A percentile compares a stretch with the other conserved stretches of the same genome.
Conservation (phyloP, 2,329 filamentous ascomycete genomes). For the Penicillium palitans region DNA sequence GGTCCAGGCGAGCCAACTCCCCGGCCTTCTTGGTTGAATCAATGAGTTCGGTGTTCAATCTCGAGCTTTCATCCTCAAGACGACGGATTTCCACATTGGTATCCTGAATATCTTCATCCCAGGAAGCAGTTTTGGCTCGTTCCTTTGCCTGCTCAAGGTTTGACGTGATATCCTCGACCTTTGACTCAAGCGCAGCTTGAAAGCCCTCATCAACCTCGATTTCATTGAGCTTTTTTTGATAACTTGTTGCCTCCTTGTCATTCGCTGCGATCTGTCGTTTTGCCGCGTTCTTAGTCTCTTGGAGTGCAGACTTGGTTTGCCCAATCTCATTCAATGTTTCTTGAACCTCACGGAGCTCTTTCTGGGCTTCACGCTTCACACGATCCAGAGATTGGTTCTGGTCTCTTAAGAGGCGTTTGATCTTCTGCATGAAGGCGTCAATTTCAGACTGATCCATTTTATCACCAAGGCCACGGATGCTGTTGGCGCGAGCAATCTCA, state of each 20-base stretch:
- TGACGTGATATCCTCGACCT: slow-evolving; percentile 67
- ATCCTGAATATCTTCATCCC: slow-evolving; percentile 69
- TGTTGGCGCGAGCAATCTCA: slow-evolving; percentile 72
- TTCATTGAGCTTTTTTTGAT: slow-evolving; percentile 69
- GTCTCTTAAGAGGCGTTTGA: slow-evolving; percentile 72
- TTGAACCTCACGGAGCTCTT: slow-evolving; percentile 74
- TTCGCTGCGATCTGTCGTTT: slow-evolving; percentile 71
- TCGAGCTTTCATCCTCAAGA: slow-evolving; percentile 70
- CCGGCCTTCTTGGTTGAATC: slow-evolving; percentile 78
- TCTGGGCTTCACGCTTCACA: slow-evolving; percentile 69
- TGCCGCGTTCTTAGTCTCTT: slow-evolving; percentile 71
- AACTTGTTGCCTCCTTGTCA: slow-evolving; percentile 65
- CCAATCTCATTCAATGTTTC: slow-evolving; percentile 70
- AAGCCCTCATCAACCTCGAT: slow-evolving; percentile 84
- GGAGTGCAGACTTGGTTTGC: slow-evolving; percentile 68
- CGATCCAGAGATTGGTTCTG: slow-evolving; percentile 77
- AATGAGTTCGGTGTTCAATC: slow-evolving; percentile 75
- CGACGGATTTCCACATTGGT: slow-evolving; percentile 65
- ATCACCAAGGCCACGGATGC: slow-evolving; percentile 80
- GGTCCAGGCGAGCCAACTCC: slow-evolving; percentile 80
- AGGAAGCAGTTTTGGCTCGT: slow-evolving; percentile 63
- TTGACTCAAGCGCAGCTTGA: slow-evolving; percentile 73
- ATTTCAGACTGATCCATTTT: slow-evolving; percentile 74
- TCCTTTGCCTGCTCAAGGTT: slow-evolving; percentile 63
- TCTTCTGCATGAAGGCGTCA: slow-evolving; percentile 71